Percentiles rank a stretch among this genome's conserved stretches.
Evolutionary conservation across 1,139 yeast species (phyloP).

Genomic region (Wickerhamomyces sp.): DNA sequence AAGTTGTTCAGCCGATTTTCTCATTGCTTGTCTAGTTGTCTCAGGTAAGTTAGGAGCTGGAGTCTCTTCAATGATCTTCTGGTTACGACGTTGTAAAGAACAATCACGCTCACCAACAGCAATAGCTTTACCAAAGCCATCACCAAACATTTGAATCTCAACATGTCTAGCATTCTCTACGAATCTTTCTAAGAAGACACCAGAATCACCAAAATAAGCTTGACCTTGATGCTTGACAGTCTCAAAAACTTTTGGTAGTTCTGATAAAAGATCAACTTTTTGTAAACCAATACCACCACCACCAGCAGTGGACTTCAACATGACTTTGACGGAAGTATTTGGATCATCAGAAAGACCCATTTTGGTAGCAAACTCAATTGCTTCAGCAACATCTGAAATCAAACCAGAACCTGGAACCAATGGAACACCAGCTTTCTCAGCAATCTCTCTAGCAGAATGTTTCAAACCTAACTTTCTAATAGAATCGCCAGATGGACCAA

Average conservation of each 20-base stretch:
- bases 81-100: conserved; percentile 94
- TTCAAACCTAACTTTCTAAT: conserved; percentile 87
- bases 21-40: conserved; percentile 66
- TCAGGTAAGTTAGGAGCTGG: conserved; percentile 95
- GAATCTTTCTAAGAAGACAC: conserved; percentile 90
- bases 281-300: conserved; percentile 99
- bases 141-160: conserved; percentile 95
- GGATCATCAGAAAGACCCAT: conserved; percentile 64
- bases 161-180: conserved; percentile 95
- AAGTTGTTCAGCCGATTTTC: conserved; percentile 78
- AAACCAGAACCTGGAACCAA: conserved; percentile 93
- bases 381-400: conserved; percentile 65
- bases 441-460: conserved; percentile 94
- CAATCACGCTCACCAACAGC: conserved; percentile 97
- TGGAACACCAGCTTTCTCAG: conserved; percentile 84
- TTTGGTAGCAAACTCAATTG: conserved; percentile 67
- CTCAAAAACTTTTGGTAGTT: conserved; percentile 76
- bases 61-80: conserved; percentile 92
- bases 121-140: conserved; percentile 86
- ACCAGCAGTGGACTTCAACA: conserved; percentile 98
- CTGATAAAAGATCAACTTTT: conserved; percentile 77
- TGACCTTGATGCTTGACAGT: conserved; percentile 93
- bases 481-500: conserved; percentile 93
- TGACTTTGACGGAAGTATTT: conserved; percentile 38
- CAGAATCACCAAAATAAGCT: conserved; percentile 90